Conservation (phyloP, 2,329 filamentous ascomycete species). For the Fusarium secorum region DNA sequence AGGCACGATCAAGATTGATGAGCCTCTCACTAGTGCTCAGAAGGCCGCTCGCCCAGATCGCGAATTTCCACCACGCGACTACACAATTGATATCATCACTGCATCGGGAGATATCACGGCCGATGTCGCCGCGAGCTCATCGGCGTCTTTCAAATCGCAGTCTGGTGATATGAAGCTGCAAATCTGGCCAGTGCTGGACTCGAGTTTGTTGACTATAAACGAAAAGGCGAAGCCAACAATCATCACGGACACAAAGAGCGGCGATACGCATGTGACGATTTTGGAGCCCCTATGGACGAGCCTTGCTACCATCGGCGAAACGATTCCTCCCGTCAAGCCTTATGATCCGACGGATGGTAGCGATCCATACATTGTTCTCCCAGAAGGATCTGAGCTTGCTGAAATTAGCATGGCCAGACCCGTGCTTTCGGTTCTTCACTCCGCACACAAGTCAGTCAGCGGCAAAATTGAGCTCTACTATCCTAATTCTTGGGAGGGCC, state of each 20-base stretch:
- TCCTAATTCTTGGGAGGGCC: constrained; percentile 60
- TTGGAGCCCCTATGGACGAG: constrained; percentile 55
- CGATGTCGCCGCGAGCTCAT: constrained; percentile 51
- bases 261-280: constrained; percentile 49
- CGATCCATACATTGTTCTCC: constrained; percentile 30
- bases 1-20: constrained; percentile 52
- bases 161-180: constrained; percentile 53
- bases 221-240: constrained; percentile 42
- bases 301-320: constrained; percentile 6
- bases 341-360: constrained; percentile 32
- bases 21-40: constrained; percentile 48
- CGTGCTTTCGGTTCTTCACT: constrained; percentile 48
- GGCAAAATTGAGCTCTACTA: constrained; percentile 55
- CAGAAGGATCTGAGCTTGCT: neutral
- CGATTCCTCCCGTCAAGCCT: constrained; percentile 18
- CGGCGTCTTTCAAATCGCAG: constrained; percentile 48
- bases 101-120: constrained; percentile 55
- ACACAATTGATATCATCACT: constrained; percentile 54
- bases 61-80: constrained; percentile 56
- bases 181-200: constrained; percentile 55
- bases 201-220: constrained; percentile 8
- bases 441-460: constrained; percentile 55
- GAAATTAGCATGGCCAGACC: constrained; percentile 8
- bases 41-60: constrained; percentile 28
- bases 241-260: constrained; percentile 55